These are phyloP conservation scores for Heliocybe sulcata DNA, from an alignment of 1,284 basidiomycete species.

Conservation along the genomic window DNA sequence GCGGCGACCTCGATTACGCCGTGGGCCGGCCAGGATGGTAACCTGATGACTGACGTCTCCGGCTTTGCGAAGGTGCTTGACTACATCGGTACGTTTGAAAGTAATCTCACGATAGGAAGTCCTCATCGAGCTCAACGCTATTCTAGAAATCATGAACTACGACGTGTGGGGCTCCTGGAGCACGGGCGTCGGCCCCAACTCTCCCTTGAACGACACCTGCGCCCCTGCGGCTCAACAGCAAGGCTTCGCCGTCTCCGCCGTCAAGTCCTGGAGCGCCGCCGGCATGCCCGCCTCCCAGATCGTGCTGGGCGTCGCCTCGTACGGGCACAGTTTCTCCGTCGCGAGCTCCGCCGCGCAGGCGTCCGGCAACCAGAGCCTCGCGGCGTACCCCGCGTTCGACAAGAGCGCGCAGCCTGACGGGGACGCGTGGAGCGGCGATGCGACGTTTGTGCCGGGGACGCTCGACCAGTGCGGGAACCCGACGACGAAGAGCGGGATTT, in stretches of 20 bases:
- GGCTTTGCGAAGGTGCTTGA: conserved; percentile 54
- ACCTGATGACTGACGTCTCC: conserved; percentile 47
- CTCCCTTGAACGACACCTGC: conserved; percentile 60
- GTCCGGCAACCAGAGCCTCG: conserved; percentile 13
- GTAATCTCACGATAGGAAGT: background rate
- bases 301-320: conserved; percentile 57
- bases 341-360: conserved; percentile 10
- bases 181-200: conserved; percentile 50
- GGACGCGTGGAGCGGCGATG: conserved; percentile 30
- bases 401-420: conserved; percentile 28
- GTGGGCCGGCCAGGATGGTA: conserved; percentile 44
- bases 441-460: conserved; percentile 13
- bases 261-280: conserved; percentile 53
- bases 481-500: conserved; percentile 26
- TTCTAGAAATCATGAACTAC: conserved; percentile 57
- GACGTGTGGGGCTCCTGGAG: conserved; percentile 59
- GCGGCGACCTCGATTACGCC: conserved; percentile 50
- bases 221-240: conserved; percentile 40
- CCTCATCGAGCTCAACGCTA: background rate
- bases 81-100: conserved; percentile 36
- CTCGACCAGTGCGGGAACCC: conserved; percentile 31
- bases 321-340: conserved; percentile 41
- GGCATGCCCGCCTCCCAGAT: conserved; percentile 59
- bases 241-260: conserved; percentile 59
- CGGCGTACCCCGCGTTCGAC: conserved; percentile 31